Evolutionary conservation across 176 grass and related monocot genomes (phyloP).

Genomic region (Triticum dicoccoides): DNA sequence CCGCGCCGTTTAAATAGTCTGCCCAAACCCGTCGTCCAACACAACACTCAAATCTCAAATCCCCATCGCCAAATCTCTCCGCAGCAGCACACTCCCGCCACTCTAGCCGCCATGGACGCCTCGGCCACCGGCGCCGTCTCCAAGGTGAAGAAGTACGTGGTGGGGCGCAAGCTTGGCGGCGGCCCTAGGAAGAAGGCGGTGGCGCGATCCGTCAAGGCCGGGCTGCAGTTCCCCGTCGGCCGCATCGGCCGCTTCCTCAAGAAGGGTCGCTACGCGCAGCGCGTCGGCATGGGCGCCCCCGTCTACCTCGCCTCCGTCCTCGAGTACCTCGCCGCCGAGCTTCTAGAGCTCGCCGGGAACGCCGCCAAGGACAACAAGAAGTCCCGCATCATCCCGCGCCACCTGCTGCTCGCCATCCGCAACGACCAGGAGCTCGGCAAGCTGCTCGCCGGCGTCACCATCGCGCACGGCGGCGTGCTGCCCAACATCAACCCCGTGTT

Average conservation of each 20-base stretch:
- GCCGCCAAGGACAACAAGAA: conserved; percentile 64
- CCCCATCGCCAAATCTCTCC: no score
- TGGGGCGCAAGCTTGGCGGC: no score
- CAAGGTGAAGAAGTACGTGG: no score
- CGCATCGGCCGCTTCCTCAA: conserved; percentile 65
- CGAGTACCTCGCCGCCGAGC: conserved; percentile 46
- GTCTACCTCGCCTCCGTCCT: conserved; percentile 37
- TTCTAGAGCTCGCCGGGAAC: conserved; percentile 56
- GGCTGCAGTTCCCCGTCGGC: conserved; percentile 74
- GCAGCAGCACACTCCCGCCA: no score
- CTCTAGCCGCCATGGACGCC: no score
- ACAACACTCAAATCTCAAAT: no score
- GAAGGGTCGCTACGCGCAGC: conserved; percentile 47
- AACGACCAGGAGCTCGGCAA: conserved; percentile 64
- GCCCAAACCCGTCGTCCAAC: no score
- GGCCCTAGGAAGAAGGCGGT: no score
- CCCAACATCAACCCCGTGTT: conserved; percentile 59
- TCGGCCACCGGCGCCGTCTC: no score
- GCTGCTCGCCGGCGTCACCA: conserved; percentile 48
- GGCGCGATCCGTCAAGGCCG: conserved; percentile 11
- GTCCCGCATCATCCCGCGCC: conserved; percentile 47
- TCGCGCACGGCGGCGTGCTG: conserved; percentile 48
- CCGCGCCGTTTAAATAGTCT: no score
- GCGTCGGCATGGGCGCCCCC: conserved; percentile 35
- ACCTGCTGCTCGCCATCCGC: conserved; percentile 47